Evolutionary conservation across 2,329 filamentous ascomycete genomes (phyloP), one percentile per base, ranked within the genome.

Genomic region (Fusarium sp.): DNA sequence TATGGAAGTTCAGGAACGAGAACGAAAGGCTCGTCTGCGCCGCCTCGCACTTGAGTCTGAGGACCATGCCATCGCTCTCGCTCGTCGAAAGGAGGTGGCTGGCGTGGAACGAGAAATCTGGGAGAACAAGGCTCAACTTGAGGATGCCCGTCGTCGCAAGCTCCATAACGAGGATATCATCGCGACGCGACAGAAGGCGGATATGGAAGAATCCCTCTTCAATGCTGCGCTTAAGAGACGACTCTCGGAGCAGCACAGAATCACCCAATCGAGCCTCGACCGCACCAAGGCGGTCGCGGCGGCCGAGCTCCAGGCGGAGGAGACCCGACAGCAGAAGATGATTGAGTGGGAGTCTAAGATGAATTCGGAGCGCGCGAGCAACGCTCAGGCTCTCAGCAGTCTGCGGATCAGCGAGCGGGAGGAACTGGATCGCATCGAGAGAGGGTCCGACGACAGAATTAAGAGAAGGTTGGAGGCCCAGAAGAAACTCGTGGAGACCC

Each of bases 51-150:
- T 82, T 6, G 85, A 88, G 8, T 77, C 80, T 1, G 82, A 88
- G 62, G 86, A 88, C 18, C 86, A 88, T 69, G 73, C 76, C 2
- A 80, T 84, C 1, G 78, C 82, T 2, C 79, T 89, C 2, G 82
- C 82, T 7, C 83, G 87, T 3, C 84, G 82, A 23, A 82, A 82
- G 34, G 87, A 89, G 71, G 79, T 88, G 0, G 87, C 87, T 0
- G 78, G 78, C 1, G 81, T 88, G 1, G 86, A 88, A 65, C 82
- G 84, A 56, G 82, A 86, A 58, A 86, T 89, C 51, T 83, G 82
- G 73, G 77, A 80, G 0, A 80, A 83, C 50, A 84, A 85, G 52
- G 81, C 84, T 0, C 84, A 87, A 62, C 80, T 88, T 28, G 87
- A 89, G 60, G 86, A 88, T 59, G 79, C 82, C 11, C 84, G 85